Percentiles rank a stretch among this genome's conserved stretches.
phyloP scores from a whole-genome alignment of 2,329 filamentous ascomycete genomes.

The Seiridium unicorne region DNA sequence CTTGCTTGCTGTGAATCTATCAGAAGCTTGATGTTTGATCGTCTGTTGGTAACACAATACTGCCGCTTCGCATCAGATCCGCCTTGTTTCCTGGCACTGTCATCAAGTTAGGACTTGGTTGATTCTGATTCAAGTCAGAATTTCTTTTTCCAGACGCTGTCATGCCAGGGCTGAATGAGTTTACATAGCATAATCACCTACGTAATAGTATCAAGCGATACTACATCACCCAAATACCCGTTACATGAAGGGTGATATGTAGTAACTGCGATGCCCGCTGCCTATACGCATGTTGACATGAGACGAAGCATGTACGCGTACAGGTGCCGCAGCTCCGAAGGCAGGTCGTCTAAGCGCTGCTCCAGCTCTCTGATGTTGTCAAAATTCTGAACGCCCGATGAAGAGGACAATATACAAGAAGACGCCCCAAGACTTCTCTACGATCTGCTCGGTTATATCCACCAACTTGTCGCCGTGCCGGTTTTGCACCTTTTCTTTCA shows the following conservation, averaged over 20 bases:
- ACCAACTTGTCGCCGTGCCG: background rate
- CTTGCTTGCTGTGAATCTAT: no score
- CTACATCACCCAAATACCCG: no score
- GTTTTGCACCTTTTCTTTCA: background rate
- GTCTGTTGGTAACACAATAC: no score
- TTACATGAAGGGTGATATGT: background rate
- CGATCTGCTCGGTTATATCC: background rate
- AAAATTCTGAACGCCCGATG: background rate
- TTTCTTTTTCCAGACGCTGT: no score
- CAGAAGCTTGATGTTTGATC: no score
- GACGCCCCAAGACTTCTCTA: slow-evolving; percentile 3
- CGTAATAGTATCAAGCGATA: no score
- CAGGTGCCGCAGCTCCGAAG: slow-evolving; percentile 1
- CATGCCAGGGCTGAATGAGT: no score
- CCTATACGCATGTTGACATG: background rate
- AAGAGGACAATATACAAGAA: slow-evolving; percentile 2
- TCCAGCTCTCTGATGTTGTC: slow-evolving; percentile 1
- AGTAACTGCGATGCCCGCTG: background rate
- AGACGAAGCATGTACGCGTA: slow-evolving; percentile 2
- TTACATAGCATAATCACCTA: no score
- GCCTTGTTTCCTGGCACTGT: no score
- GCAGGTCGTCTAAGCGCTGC: slow-evolving; percentile 1
- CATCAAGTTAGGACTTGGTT: no score
- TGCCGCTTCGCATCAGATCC: no score
- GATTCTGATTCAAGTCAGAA: no score